phyloP scores from a whole-genome alignment of 306 rosid species.

The apple (Malus domestica) region ASM211411v1 NC_041793.1:24450501-24451000 shows the following conservation, averaged over 20 bases:
- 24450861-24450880: conserved; percentile 90
- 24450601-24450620: conserved; percentile 89
- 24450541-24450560: not conserved
- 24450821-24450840: conserved; percentile 96
- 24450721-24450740: conserved; percentile 4
- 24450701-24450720: conserved; percentile 4
- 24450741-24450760: conserved; percentile 39
- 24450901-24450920: not conserved
- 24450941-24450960: not conserved
- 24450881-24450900: conserved; percentile 67
- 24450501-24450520: conserved; percentile 88
- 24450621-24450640: conserved; percentile 98
- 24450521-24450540: not conserved
- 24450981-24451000: not conserved
- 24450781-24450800: conserved; percentile 90
- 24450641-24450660: conserved; percentile 94
- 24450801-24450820: conserved; percentile 93
- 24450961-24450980: not conserved
- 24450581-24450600: conserved; percentile 15
- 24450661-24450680: conserved; percentile 69
- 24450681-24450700: not conserved
- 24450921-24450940: not conserved
- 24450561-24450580: not conserved
- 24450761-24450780: conserved; percentile 93
- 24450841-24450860: conserved; percentile 94